Evolutionary conservation across 768 basidiomycete genomes (phyloP).

Genomic region (Rhodotorula kratochvilovae): DNA sequence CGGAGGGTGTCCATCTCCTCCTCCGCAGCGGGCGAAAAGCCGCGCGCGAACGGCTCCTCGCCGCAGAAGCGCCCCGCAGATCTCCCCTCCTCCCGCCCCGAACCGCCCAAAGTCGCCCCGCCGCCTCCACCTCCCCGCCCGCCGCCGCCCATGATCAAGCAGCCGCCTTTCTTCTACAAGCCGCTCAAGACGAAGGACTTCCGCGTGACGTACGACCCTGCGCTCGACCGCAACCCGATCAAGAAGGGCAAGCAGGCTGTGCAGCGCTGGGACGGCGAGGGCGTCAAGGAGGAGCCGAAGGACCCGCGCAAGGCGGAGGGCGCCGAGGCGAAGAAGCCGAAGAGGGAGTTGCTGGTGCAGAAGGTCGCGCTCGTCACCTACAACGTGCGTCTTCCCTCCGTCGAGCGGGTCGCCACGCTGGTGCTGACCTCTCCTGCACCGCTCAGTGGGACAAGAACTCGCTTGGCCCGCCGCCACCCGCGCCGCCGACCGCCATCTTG

Average conservation of each 20-base stretch:
- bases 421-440: background rate
- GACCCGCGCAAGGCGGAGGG: conserved; percentile 59
- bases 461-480: conserved; percentile 66
- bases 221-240: conserved; percentile 25
- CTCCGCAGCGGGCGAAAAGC: background rate
- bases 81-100: background rate
- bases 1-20: background rate
- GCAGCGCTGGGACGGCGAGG: conserved; percentile 57
- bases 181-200: conserved; percentile 18
- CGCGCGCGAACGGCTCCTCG: background rate
- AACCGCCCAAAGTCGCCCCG: background rate
- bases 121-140: background rate
- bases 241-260: conserved; percentile 60
- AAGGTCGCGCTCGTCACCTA: conserved; percentile 56
- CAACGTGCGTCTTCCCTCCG: conserved; percentile 54
- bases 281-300: conserved; percentile 50
- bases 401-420: background rate
- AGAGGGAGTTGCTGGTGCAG: conserved; percentile 33
- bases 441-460: conserved; percentile 71
- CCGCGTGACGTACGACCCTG: conserved; percentile 23
- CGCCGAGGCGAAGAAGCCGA: conserved; percentile 41
- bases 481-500: conserved; percentile 58
- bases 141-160: background rate
- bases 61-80: background rate
- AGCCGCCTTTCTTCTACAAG: conserved; percentile 36